Base-by-base conservation (phyloP, 257 asterid species). In the Nicotiana obtusifolia region DNA sequence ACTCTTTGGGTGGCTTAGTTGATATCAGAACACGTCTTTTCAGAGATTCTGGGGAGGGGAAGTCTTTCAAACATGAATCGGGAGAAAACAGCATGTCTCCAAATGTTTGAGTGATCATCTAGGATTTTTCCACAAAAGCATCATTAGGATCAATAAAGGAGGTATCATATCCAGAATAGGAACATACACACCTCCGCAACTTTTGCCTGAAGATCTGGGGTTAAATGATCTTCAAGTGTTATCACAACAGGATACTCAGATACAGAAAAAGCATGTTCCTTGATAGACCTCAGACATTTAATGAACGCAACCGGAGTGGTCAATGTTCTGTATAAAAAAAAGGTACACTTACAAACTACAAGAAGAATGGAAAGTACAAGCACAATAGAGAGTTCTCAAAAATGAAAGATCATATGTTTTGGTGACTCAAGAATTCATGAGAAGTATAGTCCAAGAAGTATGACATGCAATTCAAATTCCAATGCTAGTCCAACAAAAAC, bases 181-280 rank as follows among this genome's bases (percentile, higher is more conserved):
- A n/a, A 64, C 57, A 31, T 41, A 80, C 61, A 19, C 52, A 81
- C 84, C 80, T 81, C 68, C 0, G 84, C 69, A 5, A 44, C 68
- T 81, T 81, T 56, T 37, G 56, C 71, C 57, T 71, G 84, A 64
- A 81, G 80, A 52, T 11, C 73, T 0, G 75, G 33, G 5, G 81
- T 81, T 49, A 81, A 73, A 60, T 81, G 84, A 71, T 81, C 84
- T 81, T 81, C 84, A 71, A 81, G 80, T 20, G 84, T 81, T 54
- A 81, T 41, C 5, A 81, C 69, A 8, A 81, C 84, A 68, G 84
- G 84, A 60, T 81, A 81, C 22, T 69, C 84, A 35, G 84, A 81
- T 16, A 64, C 69, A 19, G 60, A 2, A 71, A 81, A 81, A 37
- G 84, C 84, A 31, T 81, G 56, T 64, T 68, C 81, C 64, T 68